Conservation (phyloP, 1,284 basidiomycete genomes). For the Malassezia pachydermatis region DNA sequence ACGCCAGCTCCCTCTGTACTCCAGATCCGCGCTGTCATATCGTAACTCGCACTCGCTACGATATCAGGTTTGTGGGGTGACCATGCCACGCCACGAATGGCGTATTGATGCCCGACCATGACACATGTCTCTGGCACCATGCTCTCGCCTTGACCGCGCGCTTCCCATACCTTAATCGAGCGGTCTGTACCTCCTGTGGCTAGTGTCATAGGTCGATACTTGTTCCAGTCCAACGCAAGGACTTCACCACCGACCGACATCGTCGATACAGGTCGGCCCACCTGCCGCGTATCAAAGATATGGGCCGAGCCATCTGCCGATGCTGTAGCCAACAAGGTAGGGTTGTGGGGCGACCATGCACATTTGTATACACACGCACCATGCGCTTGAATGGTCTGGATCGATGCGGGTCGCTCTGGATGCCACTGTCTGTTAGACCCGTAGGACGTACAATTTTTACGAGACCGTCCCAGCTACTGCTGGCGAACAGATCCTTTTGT, state of each 20-base stretch:
- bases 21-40: conserved; percentile 88
- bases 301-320: conserved; percentile 58
- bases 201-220: conserved; percentile 67
- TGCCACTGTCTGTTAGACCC: conserved; percentile 55
- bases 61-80: conserved; percentile 61
- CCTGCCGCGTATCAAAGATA: conserved; percentile 33
- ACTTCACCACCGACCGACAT: conserved; percentile 46
- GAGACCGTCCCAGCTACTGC: conserved; percentile 75
- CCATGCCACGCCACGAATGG: conserved; percentile 51
- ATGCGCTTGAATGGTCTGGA: conserved; percentile 72
- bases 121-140: conserved; percentile 22
- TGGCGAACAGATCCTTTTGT: conserved; percentile 77
- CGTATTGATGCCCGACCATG: conserved; percentile 51
- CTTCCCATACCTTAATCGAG: conserved; percentile 70
- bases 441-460: conserved; percentile 65
- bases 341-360: conserved; percentile 79
- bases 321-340: conserved; percentile 67
- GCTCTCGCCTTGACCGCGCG: conserved; percentile 7
- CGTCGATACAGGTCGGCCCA: conserved; percentile 11
- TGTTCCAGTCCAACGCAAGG: conserved; percentile 81
- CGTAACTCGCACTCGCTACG: conserved; percentile 76
- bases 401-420: conserved; percentile 64
- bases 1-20: conserved; percentile 28
- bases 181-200: conserved; percentile 75
- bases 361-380: conserved; percentile 75